Percentiles rank a stretch among this genome's conserved stretches.
phyloP scores from a whole-genome alignment of 352 stramenopile genomes.

The Globisporangium heterothallicum region DNA sequence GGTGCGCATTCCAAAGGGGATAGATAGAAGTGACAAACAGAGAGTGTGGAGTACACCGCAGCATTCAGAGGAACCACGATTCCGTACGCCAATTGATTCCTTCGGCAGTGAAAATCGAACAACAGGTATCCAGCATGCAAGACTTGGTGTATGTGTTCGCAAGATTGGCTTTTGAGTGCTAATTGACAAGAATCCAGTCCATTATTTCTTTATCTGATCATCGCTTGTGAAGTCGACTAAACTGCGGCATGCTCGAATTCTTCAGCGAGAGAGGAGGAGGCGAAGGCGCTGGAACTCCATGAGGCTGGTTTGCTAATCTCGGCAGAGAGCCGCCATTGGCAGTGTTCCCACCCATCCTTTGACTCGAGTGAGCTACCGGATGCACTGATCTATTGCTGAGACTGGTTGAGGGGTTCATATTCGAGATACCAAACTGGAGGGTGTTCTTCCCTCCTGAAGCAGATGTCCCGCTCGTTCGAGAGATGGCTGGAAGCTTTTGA shows the following conservation, averaged over 20 bases:
- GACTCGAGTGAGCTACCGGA: not conserved
- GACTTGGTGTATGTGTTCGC: no score
- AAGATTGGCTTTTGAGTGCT: no score
- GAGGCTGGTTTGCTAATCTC: slow-evolving; percentile 20
- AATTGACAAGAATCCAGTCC: no score
- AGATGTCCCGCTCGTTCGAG: not conserved
- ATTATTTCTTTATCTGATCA: slow-evolving; percentile 14
- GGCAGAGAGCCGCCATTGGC: slow-evolving; percentile 24
- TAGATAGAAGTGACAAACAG: no score
- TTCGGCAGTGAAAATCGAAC: no score
- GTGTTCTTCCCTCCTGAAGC: not conserved
- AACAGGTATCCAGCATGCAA: no score
- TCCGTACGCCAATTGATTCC: no score
- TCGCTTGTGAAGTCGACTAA: slow-evolving; percentile 60
- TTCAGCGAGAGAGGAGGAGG: slow-evolving; percentile 27
- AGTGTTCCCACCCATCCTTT: not conserved
- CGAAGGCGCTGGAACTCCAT: slow-evolving; percentile 24
- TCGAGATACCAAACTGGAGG: slow-evolving; percentile 10
- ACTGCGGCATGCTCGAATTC: slow-evolving; percentile 43
- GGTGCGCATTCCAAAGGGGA: no score
- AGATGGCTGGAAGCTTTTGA: slow-evolving; percentile 11
- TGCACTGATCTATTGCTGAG: not conserved
- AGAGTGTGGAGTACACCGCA: no score
- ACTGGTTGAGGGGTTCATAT: slow-evolving; percentile 1
- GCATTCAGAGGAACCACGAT: no score